A percentile compares a stretch with the other conserved stretches of the same genome.
phyloP scores from a whole-genome alignment of 2,329 filamentous ascomycete genomes.

The Clarireedia homoeocarpa region DNA sequence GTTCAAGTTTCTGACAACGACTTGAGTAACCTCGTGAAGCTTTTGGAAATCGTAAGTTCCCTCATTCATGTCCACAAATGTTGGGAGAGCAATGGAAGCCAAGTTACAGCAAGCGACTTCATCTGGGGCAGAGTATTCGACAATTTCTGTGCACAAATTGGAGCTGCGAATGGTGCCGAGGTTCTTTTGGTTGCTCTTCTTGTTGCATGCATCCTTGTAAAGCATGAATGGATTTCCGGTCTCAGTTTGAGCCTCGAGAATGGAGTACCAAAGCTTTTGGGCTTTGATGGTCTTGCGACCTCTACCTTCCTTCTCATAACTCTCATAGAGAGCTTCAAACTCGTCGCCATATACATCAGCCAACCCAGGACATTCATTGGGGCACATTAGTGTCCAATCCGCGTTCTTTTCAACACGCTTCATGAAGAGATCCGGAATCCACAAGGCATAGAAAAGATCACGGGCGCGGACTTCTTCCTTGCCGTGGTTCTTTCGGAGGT shows the following conservation, averaged over 20 bases:
- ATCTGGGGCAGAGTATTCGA: constrained; percentile 94
- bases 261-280: constrained; percentile 99
- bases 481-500: constrained; percentile 97
- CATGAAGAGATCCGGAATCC: constrained; percentile 99
- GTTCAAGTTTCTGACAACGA: constrained; percentile 93
- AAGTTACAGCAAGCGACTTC: constrained; percentile 99
- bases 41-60: constrained; percentile 93
- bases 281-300: constrained; percentile 90
- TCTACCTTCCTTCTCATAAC: constrained; percentile 80
- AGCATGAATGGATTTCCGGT: constrained; percentile 99
- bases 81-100: constrained; percentile 85
- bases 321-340: constrained; percentile 89
- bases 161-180: constrained; percentile 96
- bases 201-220: constrained; percentile 98
- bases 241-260: constrained; percentile 96
- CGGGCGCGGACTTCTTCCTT: constrained; percentile 97
- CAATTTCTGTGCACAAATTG: constrained; percentile 97
- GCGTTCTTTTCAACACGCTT: constrained; percentile 96
- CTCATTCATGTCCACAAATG: constrained; percentile 79
- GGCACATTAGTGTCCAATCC: constrained; percentile 97
- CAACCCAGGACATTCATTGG: constrained; percentile 89
- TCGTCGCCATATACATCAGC: constrained; percentile 97
- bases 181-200: constrained; percentile 99
- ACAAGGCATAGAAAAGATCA: constrained; percentile 94
- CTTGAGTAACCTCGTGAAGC: constrained; percentile 87